Evolutionary conservation across 2,329 filamentous ascomycete species (phyloP).

Genomic region (Penicillium frequentans): DNA sequence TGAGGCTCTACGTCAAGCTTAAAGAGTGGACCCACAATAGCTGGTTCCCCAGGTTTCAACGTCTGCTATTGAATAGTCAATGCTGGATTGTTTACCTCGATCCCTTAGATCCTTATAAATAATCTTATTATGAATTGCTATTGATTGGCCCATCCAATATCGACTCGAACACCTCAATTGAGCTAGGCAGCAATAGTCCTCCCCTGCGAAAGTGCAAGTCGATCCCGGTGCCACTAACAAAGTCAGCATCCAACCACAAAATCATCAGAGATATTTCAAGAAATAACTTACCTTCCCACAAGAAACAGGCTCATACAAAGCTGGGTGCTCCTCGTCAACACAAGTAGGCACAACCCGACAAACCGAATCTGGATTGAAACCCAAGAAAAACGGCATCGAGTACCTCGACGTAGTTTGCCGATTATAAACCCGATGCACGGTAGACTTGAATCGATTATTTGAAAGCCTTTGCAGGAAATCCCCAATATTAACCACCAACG

Average conservation of each 20-base stretch:
- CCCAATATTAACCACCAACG: constrained; percentile 55
- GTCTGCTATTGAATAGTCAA: neutral
- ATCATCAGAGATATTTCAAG: neutral
- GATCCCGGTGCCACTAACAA: constrained; percentile 24
- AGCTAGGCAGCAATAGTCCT: neutral
- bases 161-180: neutral
- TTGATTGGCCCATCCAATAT: neutral
- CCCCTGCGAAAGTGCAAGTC: constrained; percentile 15
- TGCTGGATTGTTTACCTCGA: too few relatives aligned
- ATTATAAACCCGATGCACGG: constrained; percentile 51
- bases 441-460: constrained; percentile 53
- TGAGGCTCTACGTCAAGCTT: neutral
- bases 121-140: neutral
- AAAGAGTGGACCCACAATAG: neutral
- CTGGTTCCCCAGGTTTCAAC: neutral
- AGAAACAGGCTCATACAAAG: constrained; percentile 54
- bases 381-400: constrained; percentile 60
- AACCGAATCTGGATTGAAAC: constrained; percentile 52
- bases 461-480: constrained; percentile 54
- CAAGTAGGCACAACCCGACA: constrained; percentile 49
- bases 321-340: constrained; percentile 46
- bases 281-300: constrained; percentile 42
- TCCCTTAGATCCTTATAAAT: neutral
- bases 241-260: neutral
- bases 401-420: constrained; percentile 41